Percentiles rank a stretch among this genome's conserved stretches.
phyloP scores from a whole-genome alignment of 176 grass and related monocot genomes.

The Aegilops bicornis region DNA sequence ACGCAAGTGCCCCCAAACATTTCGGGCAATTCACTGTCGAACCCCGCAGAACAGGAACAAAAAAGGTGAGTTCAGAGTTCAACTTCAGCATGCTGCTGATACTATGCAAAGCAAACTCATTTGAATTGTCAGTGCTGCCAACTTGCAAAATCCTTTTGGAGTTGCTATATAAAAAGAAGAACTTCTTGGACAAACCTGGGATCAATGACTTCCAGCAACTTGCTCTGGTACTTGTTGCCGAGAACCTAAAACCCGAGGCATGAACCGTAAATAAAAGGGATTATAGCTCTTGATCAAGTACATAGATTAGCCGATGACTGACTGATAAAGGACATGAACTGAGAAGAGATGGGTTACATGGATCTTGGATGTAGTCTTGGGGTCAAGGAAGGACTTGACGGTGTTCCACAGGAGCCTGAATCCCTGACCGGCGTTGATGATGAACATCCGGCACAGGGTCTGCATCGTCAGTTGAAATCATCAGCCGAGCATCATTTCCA shows the following conservation, averaged over 20 bases:
- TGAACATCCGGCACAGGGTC: conserved; percentile 98
- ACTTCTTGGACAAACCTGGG: conserved; percentile 48
- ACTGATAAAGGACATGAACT: neutral
- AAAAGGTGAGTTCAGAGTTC: conserved; percentile 34
- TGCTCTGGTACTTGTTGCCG: conserved; percentile 94
- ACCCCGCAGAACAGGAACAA: neutral
- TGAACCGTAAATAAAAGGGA: neutral
- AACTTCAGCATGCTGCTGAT: neutral
- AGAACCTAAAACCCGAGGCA: conserved; percentile 52
- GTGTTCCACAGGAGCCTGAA: conserved; percentile 98
- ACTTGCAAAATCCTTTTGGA: neutral
- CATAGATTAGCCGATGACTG: neutral
- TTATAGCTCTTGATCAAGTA: neutral
- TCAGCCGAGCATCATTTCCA: neutral
- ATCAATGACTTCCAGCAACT: conserved; percentile 93
- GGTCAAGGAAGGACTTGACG: conserved; percentile 94
- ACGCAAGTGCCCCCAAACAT: conserved; percentile 88
- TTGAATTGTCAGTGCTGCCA: neutral
- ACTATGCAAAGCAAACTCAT: neutral
- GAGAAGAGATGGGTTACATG: conserved; percentile 45
- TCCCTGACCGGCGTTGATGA: conserved; percentile 90
- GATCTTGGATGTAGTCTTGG: conserved; percentile 94
- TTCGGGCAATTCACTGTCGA: conserved; percentile 78
- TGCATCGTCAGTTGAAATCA: conserved; percentile 14
- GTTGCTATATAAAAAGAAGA: neutral